Conservation (phyloP, 768 basidiomycete genomes). For the Lactifluus pinguis region DNA sequence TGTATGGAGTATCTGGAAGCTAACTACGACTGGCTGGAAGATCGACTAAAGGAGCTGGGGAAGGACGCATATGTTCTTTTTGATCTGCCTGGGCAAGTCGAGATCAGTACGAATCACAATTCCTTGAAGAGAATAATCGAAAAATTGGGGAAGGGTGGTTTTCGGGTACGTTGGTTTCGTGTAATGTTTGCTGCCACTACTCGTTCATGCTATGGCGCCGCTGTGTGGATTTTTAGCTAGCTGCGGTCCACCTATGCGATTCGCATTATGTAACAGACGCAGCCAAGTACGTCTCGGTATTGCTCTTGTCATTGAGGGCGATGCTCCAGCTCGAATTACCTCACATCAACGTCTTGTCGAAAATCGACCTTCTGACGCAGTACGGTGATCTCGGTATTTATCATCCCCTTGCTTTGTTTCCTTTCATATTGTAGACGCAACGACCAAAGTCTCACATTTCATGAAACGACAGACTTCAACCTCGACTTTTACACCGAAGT, state of each 20-base stretch:
- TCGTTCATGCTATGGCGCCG: not conserved
- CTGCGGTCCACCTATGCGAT: constrained; percentile 85
- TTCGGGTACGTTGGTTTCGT: constrained; percentile 55
- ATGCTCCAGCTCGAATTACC: constrained; percentile 99
- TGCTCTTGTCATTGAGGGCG: constrained; percentile 84
- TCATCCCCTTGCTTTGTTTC: not conserved
- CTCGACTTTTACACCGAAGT: constrained; percentile 98
- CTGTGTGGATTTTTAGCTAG: constrained; percentile 4
- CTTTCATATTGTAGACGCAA: not conserved
- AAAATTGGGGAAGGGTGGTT: constrained; percentile 62
- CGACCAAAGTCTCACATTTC: not conserved
- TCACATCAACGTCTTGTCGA: constrained; percentile 94
- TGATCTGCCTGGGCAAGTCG: constrained; percentile 96
- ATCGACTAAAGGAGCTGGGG: constrained; percentile 52
- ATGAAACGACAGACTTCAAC: constrained; percentile 72
- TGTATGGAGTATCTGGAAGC: constrained; percentile 68
- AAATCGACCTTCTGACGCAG: constrained; percentile 82
- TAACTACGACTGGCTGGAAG: constrained; percentile 88
- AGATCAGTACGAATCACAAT: constrained; percentile 92
- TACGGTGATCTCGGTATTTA: constrained; percentile 81
- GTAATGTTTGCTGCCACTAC: not conserved
- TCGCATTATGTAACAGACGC: constrained; percentile 96
- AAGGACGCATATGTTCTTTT: constrained; percentile 83
- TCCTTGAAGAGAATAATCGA: constrained; percentile 68
- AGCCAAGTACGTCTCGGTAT: constrained; percentile 86